A percentile compares a stretch with the other conserved stretches of the same genome.
These are phyloP conservation scores for Tolypocladium ophioglossoides DNA, from an alignment of 2,329 filamentous ascomycete species.

Conservation along the genomic window DNA sequence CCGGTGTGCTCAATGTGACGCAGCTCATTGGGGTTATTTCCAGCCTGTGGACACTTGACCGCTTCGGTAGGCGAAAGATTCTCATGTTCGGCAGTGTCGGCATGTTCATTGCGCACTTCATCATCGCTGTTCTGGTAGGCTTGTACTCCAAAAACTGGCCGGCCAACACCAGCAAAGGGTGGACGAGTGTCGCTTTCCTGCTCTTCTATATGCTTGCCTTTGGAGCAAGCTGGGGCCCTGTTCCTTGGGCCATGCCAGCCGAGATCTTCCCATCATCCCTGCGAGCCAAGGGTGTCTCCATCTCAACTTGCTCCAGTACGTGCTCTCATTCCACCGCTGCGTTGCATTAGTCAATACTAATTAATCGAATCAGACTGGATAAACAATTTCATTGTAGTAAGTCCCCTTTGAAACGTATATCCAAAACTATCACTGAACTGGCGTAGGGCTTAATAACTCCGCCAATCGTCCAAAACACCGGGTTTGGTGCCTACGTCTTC, in stretches of 20 bases:
- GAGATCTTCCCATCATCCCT: slow-evolving; percentile 54
- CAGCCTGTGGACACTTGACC: slow-evolving; percentile 31
- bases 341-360: too few species aligned
- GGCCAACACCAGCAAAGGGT: slow-evolving; percentile 13
- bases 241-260: slow-evolving; percentile 34
- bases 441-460: slow-evolving; percentile 41
- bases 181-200: slow-evolving; percentile 17
- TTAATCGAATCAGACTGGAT: slow-evolving; percentile 33
- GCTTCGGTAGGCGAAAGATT: slow-evolving; percentile 14
- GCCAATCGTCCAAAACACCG: slow-evolving; percentile 41
- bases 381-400: slow-evolving; percentile 48
- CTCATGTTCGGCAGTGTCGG: slow-evolving; percentile 13
- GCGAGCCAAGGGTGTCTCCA: slow-evolving; percentile 52
- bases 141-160: slow-evolving; percentile 13
- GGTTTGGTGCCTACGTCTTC: slow-evolving; percentile 44
- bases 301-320: slow-evolving; percentile 42
- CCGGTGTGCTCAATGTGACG: slow-evolving; percentile 18
- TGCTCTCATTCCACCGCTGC: neutral
- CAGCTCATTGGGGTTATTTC: slow-evolving; percentile 26
- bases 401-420: slow-evolving; percentile 28
- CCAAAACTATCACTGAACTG: too few species aligned
- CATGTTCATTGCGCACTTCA: slow-evolving; percentile 15
- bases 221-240: slow-evolving; percentile 45
- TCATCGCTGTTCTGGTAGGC: slow-evolving; percentile 16
- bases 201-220: slow-evolving; percentile 50